Evolutionary conservation across 495 filamentous ascomycete species (phyloP), one percentile per base, ranked within the genome.

Genomic region (Penicillium bovifimosum): DNA sequence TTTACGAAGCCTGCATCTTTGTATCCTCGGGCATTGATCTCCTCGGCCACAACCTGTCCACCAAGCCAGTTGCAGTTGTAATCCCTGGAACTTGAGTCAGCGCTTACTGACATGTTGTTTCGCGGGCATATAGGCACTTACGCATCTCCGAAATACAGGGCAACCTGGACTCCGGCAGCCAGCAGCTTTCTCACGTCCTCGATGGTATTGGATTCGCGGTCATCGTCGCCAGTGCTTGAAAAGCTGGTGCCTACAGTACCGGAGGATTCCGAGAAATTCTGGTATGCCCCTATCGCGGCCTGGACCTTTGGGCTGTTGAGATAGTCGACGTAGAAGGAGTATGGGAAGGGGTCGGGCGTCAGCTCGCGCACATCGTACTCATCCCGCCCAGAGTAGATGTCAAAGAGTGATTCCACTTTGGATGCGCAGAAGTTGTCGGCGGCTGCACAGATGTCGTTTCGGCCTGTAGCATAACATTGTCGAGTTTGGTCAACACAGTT

Each of bases 61-160:
- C 81, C 82, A 13, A 83, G 71, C 76, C 77, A 81, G 55, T 81
- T 82, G 72, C 80, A 81, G 66, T 78, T 82, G 64, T 78, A 86
- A 60, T 85, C 82, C 16, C 60, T 63, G n/a, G 6, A 10, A 17
- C 27, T 20, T 6, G 3, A 26, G 18, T 54, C 26, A 54, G 46
- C 9, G 2, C 2, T 16, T 38, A 8, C 9, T 10, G 26, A n/a
- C n/a, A n/a, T n/a, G 16, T 43, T 11, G 13, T 42, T 1, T 13
- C 13, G 24, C 10, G 20, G 27, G 3, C n/a, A 16, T 18, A 5
- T 6, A 13, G 35, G 27, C 4, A 33, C 60, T 57, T 41, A 63
- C 60, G 80, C 80, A 64, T 86, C 83, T 11, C 83, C 83, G 32
- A 75, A 76, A 56, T 79, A 83, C 65, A 82, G 65, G 32, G 71